These are phyloP conservation scores for Arthrinium phaeospermum DNA, from an alignment of 2,329 filamentous ascomycete species.

Conservation along the genomic window DNA sequence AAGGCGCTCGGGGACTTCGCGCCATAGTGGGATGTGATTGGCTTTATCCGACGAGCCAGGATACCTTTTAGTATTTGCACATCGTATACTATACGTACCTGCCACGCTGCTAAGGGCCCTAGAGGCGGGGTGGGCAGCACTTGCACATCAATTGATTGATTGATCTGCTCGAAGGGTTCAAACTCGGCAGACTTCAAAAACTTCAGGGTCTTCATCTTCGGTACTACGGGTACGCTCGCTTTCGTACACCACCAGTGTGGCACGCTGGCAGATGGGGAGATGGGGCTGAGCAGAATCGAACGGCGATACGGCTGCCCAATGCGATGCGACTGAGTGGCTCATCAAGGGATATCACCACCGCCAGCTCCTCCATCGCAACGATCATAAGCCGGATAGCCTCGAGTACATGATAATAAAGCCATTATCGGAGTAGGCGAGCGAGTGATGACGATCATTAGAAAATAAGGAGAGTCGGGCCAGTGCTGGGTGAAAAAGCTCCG, in stretches of 20 bases:
- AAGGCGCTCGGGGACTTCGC: not conserved
- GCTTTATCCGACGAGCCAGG: not conserved
- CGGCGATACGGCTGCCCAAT: not conserved
- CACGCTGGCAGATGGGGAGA: not conserved
- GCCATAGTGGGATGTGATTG: not conserved
- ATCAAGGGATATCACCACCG: not conserved
- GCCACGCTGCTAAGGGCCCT: too few species aligned
- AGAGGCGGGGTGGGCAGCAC: not conserved
- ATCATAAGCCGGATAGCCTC: not conserved
- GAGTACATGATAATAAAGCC: not conserved
- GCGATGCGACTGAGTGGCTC: not conserved
- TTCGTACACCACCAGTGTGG: not conserved
- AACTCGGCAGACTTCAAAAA: not conserved
- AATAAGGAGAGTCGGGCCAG: not conserved
- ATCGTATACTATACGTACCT: too few species aligned
- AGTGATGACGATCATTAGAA: not conserved
- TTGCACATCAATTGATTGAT: not conserved
- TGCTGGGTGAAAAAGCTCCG: not conserved
- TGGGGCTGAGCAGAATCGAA: not conserved
- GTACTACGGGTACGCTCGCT: not conserved
- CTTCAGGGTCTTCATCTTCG: constrained; percentile 4
- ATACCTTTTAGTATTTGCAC: not conserved
- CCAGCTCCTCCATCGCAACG: not conserved
- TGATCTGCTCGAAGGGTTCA: constrained; percentile 6
- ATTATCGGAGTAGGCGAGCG: constrained; percentile 4